Conservation (phyloP, 2,329 filamentous ascomycete species). For the Colletotrichum sp. region DNA sequence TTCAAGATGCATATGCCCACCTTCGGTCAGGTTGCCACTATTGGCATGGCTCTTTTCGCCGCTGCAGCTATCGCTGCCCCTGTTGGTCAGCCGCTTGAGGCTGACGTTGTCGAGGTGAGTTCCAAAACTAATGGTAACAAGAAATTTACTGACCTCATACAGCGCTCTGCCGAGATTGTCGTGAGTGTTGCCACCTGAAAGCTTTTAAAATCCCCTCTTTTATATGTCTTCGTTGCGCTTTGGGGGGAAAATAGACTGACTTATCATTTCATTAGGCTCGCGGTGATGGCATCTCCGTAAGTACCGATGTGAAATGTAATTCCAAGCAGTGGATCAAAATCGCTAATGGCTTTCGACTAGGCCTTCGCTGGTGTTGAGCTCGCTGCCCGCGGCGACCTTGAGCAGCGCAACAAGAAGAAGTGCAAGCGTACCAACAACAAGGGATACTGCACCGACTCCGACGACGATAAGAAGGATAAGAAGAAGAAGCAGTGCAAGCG, state of each 20-base stretch:
- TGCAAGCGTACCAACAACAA: constrained; percentile 8
- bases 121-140: neutral
- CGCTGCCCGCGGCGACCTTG: neutral
- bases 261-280: neutral
- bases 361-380: neutral
- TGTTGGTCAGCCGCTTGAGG: neutral
- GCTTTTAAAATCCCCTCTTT: neutral
- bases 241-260: neutral
- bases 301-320: neutral
- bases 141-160: neutral
- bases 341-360: neutral
- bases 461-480: neutral
- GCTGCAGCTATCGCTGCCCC: constrained; percentile 6
- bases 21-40: constrained; percentile 13
- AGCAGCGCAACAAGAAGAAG: constrained; percentile 12
- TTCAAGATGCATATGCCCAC: constrained; percentile 17
- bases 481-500: constrained; percentile 17
- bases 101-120: constrained; percentile 4
- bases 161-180: constrained; percentile 5
- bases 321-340: neutral
- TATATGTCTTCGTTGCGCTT: neutral
- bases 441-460: constrained; percentile 4
- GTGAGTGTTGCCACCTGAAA: neutral
- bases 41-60: constrained; percentile 13
- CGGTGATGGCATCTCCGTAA: neutral